Percentiles rank a stretch among this genome's conserved stretches.
phyloP scores from a whole-genome alignment of 208 protist species.

The Tritrichomonas musculus region DNA sequence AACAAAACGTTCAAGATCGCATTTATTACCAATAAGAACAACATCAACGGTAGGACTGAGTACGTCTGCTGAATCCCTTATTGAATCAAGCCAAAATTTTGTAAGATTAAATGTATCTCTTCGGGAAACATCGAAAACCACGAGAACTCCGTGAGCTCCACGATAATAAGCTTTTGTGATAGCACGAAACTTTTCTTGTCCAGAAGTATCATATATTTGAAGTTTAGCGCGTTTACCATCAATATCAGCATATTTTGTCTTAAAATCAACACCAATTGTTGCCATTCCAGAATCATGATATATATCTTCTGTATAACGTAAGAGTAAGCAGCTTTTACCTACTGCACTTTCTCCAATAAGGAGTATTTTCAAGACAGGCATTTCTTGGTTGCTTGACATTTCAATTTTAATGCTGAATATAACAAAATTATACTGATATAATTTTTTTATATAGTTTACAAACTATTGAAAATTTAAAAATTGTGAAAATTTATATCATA shows the following conservation, averaged over 20 bases:
- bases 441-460: too few relatives aligned
- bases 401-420: too few relatives aligned
- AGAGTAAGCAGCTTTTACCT: conserved; percentile 95
- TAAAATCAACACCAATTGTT: conserved; percentile 92
- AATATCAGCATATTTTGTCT: conserved; percentile 51
- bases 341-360: conserved; percentile 87
- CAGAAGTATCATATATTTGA: conserved; percentile 49
- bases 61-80: conserved; percentile 92
- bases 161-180: conserved; percentile 85
- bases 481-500: too few relatives aligned
- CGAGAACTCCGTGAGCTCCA: conserved; percentile 89
- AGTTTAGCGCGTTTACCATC: conserved; percentile 46
- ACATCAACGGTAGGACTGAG: too few relatives aligned
- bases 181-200: conserved; percentile 79
- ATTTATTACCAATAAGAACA: conserved; percentile 97
- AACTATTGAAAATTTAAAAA: too few relatives aligned
- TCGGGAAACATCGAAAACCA: conserved; percentile 68
- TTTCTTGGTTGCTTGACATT: background rate
- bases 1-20: conserved; percentile 53
- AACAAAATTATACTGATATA: too few relatives aligned
- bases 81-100: conserved; percentile 76
- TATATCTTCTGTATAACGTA: conserved; percentile 97
- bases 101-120: conserved; percentile 59
- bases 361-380: conserved; percentile 62
- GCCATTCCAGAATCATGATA: conserved; percentile 97